These are phyloP conservation scores for Saururus chinensis DNA, from an alignment of 164 flowering plant genomes.

Conservation along the genomic window DNA sequence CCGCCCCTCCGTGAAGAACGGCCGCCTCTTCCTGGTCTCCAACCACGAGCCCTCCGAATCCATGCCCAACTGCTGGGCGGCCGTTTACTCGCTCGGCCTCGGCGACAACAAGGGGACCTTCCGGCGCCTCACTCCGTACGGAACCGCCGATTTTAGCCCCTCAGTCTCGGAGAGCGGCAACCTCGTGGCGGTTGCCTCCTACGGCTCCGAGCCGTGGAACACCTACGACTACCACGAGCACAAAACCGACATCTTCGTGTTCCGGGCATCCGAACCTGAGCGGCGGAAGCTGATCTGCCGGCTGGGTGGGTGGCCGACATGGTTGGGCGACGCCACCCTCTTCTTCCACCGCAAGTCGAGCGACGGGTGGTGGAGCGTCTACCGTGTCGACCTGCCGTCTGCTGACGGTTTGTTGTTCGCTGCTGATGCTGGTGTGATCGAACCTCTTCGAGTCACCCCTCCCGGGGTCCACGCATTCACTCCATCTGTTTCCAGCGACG, in stretches of 20 bases:
- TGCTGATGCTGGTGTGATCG: constrained; percentile 3
- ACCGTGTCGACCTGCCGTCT: constrained; percentile 25
- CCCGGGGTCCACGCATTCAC: constrained; percentile 80
- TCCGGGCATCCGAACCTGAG: constrained; percentile 35
- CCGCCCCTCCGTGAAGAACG: constrained; percentile 46
- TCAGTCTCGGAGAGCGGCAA: constrained; percentile 51
- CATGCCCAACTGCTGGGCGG: constrained; percentile 55
- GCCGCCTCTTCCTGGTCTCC: constrained; percentile 47
- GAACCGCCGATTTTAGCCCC: constrained; percentile 65
- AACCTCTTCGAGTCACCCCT: constrained; percentile 52
- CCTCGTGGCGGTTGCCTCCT: constrained; percentile 69
- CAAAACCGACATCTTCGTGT: constrained; percentile 60
- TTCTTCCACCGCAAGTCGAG: constrained; percentile 68
- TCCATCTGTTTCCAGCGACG: constrained; percentile 52
- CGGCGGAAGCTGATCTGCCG: constrained; percentile 27
- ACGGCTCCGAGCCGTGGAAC: constrained; percentile 61
- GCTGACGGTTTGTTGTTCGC: background rate
- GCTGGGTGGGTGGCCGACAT: constrained; percentile 86
- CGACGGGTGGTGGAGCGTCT: constrained; percentile 97
- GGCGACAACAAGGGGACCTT: background rate
- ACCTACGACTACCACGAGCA: constrained; percentile 65
- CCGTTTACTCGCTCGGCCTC: constrained; percentile 37
- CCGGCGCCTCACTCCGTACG: constrained; percentile 48
- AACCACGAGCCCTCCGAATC: constrained; percentile 54
- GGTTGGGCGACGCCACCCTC: constrained; percentile 60